Evolutionary conservation across 1,139 yeast genomes (phyloP).

Genomic region (Blastobotrys serpentis): DNA sequence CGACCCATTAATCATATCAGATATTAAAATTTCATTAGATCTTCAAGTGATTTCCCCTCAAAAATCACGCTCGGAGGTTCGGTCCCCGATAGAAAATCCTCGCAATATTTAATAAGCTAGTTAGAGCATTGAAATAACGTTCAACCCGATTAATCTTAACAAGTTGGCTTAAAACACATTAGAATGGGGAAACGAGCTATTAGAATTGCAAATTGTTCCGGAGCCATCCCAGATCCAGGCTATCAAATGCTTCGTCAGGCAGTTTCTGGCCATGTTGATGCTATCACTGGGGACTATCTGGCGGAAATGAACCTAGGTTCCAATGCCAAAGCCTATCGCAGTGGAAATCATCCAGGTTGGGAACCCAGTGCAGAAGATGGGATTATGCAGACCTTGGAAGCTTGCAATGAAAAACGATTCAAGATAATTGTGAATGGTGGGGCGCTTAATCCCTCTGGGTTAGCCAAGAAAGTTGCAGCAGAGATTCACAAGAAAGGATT

Average conservation of each 20-base stretch:
- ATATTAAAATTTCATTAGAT: too few relatives aligned
- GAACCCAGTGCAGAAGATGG: slow-evolving; percentile 15
- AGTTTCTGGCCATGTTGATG: slow-evolving; percentile 22
- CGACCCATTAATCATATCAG: too few relatives aligned
- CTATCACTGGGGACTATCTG: slow-evolving; percentile 29
- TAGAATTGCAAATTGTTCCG: slow-evolving; percentile 14
- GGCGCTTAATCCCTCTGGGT: slow-evolving; percentile 11
- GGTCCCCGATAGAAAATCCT: background rate
- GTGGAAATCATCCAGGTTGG: slow-evolving; percentile 12
- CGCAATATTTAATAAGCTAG: too few relatives aligned
- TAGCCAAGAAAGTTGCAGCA: slow-evolving; percentile 22
- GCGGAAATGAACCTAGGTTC: slow-evolving; percentile 27
- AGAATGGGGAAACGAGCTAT: slow-evolving; percentile 7
- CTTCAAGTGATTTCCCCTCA: background rate
- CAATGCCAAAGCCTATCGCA: slow-evolving; percentile 13
- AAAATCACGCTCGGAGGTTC: background rate
- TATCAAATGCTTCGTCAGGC: slow-evolving; percentile 16
- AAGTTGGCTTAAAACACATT: too few relatives aligned
- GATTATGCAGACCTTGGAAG: slow-evolving; percentile 9
- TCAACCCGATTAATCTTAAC: too few relatives aligned
- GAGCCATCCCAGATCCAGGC: slow-evolving; percentile 22
- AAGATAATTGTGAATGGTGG: slow-evolving; percentile 14
- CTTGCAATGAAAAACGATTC: slow-evolving; percentile 4
- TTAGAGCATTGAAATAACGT: too few relatives aligned
- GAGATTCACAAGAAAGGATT: slow-evolving; percentile 15